phyloP scores from a whole-genome alignment of 2,329 filamentous ascomycete species.

The Pyrenophora graminea region DNA sequence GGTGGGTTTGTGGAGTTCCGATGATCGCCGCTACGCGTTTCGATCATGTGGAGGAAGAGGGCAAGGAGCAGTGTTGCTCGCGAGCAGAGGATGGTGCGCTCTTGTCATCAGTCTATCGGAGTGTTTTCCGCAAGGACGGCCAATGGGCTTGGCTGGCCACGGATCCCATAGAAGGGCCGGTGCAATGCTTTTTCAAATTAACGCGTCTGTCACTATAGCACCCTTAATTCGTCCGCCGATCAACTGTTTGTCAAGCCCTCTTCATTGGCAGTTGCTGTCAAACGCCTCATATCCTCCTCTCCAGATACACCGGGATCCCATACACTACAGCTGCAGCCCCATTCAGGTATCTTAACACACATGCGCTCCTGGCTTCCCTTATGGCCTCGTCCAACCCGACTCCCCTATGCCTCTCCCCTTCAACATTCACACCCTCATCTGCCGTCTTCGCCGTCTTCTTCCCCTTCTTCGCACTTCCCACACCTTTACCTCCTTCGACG shows the following conservation, averaged over 20 bases:
- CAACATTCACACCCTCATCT: conserved; percentile 31
- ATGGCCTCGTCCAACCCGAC: conserved; percentile 77
- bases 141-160: background rate
- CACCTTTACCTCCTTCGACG: conserved; percentile 28
- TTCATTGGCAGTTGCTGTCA: background rate
- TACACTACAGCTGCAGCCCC: conserved; percentile 93
- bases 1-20: conserved; percentile 9
- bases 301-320: conserved; percentile 87
- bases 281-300: conserved; percentile 21
- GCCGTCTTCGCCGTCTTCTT: conserved; percentile 34
- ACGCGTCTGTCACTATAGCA: background rate
- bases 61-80: background rate
- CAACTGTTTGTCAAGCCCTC: background rate
- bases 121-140: conserved; percentile 9
- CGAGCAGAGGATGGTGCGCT: conserved; percentile 2
- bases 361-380: conserved; percentile 72
- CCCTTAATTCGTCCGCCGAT: background rate
- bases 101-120: conserved; percentile 5
- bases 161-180: background rate
- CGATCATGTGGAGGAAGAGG: background rate
- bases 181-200: conserved; percentile 1
- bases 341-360: conserved; percentile 87
- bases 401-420: conserved; percentile 29
- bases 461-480: conserved; percentile 22
- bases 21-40: background rate